Conservation (phyloP, 1,139 yeast species). For the Cylindricascospora bacillispora region DNA sequence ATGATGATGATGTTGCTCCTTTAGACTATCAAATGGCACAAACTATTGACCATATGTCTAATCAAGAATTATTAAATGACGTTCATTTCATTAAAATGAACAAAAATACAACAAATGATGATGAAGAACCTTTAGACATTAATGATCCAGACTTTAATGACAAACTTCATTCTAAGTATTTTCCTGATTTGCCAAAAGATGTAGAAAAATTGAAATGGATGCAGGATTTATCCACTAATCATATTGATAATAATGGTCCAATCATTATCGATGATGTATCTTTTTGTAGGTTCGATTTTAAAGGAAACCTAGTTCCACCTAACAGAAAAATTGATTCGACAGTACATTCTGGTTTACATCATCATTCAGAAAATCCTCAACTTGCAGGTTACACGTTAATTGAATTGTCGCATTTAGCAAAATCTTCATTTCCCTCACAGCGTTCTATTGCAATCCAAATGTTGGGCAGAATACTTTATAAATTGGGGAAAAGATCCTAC, state of each 20-base stretch:
- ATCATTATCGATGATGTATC: conserved; percentile 46
- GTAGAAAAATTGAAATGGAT: conserved; percentile 83
- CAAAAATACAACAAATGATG: conserved; percentile 19
- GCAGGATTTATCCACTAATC: conserved; percentile 44
- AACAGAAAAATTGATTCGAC: conserved; percentile 33
- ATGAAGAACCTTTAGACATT: conserved; percentile 35
- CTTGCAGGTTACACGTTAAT: conserved; percentile 84
- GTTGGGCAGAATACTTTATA: conserved; percentile 74
- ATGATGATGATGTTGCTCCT: conserved; percentile 37
- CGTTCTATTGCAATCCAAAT: conserved; percentile 78
- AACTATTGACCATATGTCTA: conserved; percentile 34
- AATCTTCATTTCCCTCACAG: conserved; percentile 77
- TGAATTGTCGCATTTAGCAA: conserved; percentile 67
- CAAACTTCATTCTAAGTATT: conserved; percentile 72
- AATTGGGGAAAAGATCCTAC: conserved; percentile 52
- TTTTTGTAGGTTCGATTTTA: conserved; percentile 76
- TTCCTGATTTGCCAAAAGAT: conserved; percentile 80
- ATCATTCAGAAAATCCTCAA: conserved; percentile 79
- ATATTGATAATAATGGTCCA: conserved; percentile 27
- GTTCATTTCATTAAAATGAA: conserved; percentile 57
- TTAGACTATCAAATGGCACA: conserved; percentile 29
- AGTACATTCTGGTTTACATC: conserved; percentile 67
- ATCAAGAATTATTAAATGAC: conserved; percentile 30
- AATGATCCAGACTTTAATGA: conserved; percentile 69
- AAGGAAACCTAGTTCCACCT: conserved; percentile 61